Conservation (phyloP, 257 asterid genomes). For the Nicotiana sylvestris region DNA sequence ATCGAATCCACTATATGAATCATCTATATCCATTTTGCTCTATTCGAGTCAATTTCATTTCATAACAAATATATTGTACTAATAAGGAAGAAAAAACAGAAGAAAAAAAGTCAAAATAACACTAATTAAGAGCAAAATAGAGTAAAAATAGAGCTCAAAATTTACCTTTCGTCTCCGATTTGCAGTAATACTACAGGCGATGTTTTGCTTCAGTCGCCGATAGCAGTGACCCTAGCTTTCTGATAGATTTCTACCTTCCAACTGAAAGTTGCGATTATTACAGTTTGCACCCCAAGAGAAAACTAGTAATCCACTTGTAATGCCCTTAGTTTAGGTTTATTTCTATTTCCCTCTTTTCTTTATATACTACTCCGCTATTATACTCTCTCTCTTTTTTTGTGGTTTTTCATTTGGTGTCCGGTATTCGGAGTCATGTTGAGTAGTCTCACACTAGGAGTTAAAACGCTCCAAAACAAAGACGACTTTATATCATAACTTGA, state of each 20-base stretch:
- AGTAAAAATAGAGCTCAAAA: not conserved
- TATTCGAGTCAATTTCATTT: not conserved
- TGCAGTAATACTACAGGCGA: not conserved
- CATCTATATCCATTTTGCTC: not conserved
- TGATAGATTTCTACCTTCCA: not conserved
- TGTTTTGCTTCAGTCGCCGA: constrained; percentile 5
- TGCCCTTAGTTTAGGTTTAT: not conserved
- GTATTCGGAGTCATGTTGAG: no score
- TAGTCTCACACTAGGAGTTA: no score
- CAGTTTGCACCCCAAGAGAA: not conserved
- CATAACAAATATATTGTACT: not conserved
- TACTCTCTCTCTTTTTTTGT: no score
- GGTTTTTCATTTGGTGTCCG: no score
- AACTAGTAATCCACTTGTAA: not conserved
- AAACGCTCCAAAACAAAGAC: no score
- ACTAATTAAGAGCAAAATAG: not conserved
- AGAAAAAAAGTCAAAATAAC: not conserved
- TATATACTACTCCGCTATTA: no score
- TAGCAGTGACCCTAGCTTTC: not conserved
- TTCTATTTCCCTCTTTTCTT: not conserved
- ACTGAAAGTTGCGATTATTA: not conserved
- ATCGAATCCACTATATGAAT: not conserved
- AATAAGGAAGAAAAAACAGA: not conserved
- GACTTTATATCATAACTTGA: no score
- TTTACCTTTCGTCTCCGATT: not conserved